Base-by-base conservation (phyloP, 2,329 filamentous ascomycete species). In the Apiospora malaysiana region DNA sequence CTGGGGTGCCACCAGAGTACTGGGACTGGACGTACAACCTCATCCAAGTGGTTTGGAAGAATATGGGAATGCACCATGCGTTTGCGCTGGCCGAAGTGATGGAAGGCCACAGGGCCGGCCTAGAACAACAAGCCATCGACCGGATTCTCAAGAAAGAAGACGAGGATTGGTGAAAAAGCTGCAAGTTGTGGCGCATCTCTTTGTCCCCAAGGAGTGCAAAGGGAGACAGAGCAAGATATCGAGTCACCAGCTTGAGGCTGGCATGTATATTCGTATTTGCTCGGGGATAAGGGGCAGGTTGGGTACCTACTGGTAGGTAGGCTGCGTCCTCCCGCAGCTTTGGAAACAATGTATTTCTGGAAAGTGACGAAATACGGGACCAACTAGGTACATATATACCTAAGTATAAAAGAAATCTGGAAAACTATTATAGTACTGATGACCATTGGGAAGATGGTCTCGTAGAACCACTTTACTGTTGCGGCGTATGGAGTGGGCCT, bases 21-120 rank as follows among this genome's bases (percentile, higher is more conserved):
- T 85, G 82, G 79, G 72, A 81, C 27, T 88, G 86, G 85, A 80
- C 83, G 0, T 75, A 85, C 68, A 79, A 77, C 21, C 78, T 84
- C 23, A 77, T 87, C 70, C 83, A 86, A 59, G 85, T 85, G 12
- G 82, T 87, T 16, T 88, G 85, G 83, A 78, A 81, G 67, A 82
- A 85, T 56, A 83, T 87, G 78, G 86, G 86, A 10, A 87, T 88
- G 83, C 77, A 85, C 45, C 84, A 87, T 72, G 86, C 85, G 1
- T 80, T 82, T 70, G 77, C 80, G 23, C 78, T 87, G 72, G 82
- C 83, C 47, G 83, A 85, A 56, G 75, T 79, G 8, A 84, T 85
- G 83, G 75, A 77, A 70, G 73, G 77, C 65, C 74, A 81, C 69
- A 74, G 75, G 56, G 71, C 74, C 42, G 71, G 74, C 56, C 46